Percentiles rank a stretch among this genome's conserved stretches.
phyloP scores from a whole-genome alignment of 805 yeast genomes.

The Teunomyces funiuensis region DNA sequence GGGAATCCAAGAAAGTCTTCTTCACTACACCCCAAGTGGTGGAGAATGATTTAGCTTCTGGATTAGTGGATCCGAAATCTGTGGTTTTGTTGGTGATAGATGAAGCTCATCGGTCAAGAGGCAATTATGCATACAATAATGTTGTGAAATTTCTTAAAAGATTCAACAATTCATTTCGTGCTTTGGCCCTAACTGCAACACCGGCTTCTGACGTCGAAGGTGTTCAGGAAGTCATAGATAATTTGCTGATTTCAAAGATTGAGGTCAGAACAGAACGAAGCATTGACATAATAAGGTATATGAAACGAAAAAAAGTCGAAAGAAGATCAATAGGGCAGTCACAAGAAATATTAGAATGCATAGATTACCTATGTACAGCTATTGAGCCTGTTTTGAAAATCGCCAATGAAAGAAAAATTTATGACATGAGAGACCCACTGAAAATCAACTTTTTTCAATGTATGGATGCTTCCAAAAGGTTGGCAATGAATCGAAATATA shows the following conservation, averaged over 20 bases:
- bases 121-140: slow-evolving; percentile 84
- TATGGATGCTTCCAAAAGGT: slow-evolving; percentile 63
- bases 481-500: slow-evolving; percentile 51
- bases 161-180: slow-evolving; percentile 61
- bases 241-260: slow-evolving; percentile 68
- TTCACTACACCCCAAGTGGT: slow-evolving; percentile 97
- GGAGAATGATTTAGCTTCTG: slow-evolving; percentile 80
- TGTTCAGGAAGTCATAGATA: slow-evolving; percentile 80
- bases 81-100: slow-evolving; percentile 81
- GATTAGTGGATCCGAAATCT: slow-evolving; percentile 71
- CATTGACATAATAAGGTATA: slow-evolving; percentile 74
- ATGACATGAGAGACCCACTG: slow-evolving; percentile 64
- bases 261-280: slow-evolving; percentile 87
- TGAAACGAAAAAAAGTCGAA: slow-evolving; percentile 65
- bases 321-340: slow-evolving; percentile 56
- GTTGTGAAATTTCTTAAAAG: slow-evolving; percentile 65
- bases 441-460: slow-evolving; percentile 69
- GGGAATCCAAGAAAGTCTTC: slow-evolving; percentile 76
- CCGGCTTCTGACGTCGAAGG: slow-evolving; percentile 88
- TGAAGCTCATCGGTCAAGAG: slow-evolving; percentile 94
- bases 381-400: slow-evolving; percentile 62
- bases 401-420: slow-evolving; percentile 63
- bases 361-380: slow-evolving; percentile 59
- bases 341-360: slow-evolving; percentile 54
- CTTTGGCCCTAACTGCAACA: slow-evolving; percentile 91